Base-by-base conservation (phyloP, 192 early-diverging fungal genomes). In the Backusella westeae region DNA sequence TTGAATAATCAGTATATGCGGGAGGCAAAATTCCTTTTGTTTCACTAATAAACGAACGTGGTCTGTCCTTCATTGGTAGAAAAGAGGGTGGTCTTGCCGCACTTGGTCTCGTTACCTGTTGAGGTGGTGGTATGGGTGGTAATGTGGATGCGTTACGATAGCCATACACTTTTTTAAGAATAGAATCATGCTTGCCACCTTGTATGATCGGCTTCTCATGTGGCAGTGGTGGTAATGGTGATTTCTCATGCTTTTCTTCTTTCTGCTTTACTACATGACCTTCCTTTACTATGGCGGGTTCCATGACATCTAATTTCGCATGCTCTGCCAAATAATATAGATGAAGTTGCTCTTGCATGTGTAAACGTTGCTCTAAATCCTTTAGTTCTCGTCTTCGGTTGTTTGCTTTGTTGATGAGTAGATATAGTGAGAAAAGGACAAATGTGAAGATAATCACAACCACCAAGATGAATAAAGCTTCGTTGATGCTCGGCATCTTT, bases 31-130 rank as follows among this genome's bases (percentile, higher is more conserved):
- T 29, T 63, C 56, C 56, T 63, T 26, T 29, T 63, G 56, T 63
- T 63, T 63, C 56, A 26, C 23, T 63, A 63, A 63, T 63, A 63
- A 63, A 63, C 12, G 56, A 63, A 63, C 56, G 56, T 26, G 34
- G 23, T 35, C 34, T 75, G 7, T 65, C 34, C 23, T 75, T 65
- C 74, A 75, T 75, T 41, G 74, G 74, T 21, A 66, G 34, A n/a
- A 75, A 75, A 0, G 65, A 67, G 19, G 59, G 74, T 23, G 56
- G 41, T 34, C 74, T 34, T 32, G 39, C n/a, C 12, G 52, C 26
- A 34, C 74, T 75, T 32, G 74, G 74, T 44, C 74, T 63, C 12
- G 56, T 29, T 63, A 63, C 56, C 26, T 63, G 56, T 29, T 63
- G 56, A 21, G 46, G 56, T 63, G 21, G 56, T 12, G 46, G 21